Base-by-base conservation (phyloP, 2,329 filamentous ascomycete genomes). In the Arthroderma sp. region DNA sequence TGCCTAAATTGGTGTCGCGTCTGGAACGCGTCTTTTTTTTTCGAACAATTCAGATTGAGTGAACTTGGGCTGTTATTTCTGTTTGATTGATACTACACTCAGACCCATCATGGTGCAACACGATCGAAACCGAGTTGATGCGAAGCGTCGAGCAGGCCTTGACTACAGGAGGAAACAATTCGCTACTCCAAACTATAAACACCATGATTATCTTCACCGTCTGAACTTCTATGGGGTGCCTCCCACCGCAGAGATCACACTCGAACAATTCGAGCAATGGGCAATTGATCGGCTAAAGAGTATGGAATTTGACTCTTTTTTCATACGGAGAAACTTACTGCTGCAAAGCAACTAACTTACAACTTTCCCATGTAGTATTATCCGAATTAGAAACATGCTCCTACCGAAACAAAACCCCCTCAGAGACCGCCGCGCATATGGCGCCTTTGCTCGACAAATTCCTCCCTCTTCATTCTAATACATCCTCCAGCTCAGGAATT, bases 261-360 rank as follows among this genome's bases (percentile, higher is more conserved):
- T 98, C 36, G 91, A 98, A 60, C 82, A 98, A 61, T 98, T 98
- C 58, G 91, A 98, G 62, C 87, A 94, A 74, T 98, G 91, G 91
- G 91, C 88, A 7, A 96, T 98, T 58, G 85, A 94, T 57, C 75
- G 91, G 46, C 65, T 98, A 53, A 82, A 86, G 67, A 77, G 86
- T 86, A 47, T 39, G 36, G 15, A 22, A 22, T 11, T 44, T 9
- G 8, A 4, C 29, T 33, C n/a, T 31, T 29, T 29, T n/a, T 22
- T 4, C 33, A 29, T 7, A 10, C 27, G 5, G 32, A 15, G 7
- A 34, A 22, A 3, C 15, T 29, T 33, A 27, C 8, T 30, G 10
- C 2, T 9, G 6, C 5, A 9, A 15, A 33, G 11, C 10, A 9
- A 11, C 11, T 27, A 30, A 34, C 6, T 22, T 22, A 22, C 15